Conservation (phyloP, 345 rosid genomes). For the Gossypium bickii region DNA sequence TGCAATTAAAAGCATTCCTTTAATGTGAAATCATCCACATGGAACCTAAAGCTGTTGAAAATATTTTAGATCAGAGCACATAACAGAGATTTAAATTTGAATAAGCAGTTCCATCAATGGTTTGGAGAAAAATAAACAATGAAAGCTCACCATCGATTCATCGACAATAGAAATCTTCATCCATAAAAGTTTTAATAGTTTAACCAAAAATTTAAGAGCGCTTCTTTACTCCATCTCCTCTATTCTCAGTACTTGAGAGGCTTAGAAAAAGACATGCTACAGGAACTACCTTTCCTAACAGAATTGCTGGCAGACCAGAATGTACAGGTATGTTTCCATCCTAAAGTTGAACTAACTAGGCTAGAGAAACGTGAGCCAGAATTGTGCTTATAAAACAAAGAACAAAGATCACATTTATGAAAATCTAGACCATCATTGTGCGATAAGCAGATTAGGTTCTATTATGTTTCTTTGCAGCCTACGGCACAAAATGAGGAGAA, state of each 20-base stretch:
- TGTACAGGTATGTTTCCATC: constrained; percentile 44
- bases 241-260: constrained; percentile 53
- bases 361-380: background rate
- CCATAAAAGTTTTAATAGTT: background rate
- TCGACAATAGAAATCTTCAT: background rate
- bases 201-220: background rate
- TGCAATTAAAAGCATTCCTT: background rate
- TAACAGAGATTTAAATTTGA: background rate
- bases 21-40: background rate
- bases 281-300: constrained; percentile 51
- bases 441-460: background rate
- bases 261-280: constrained; percentile 47
- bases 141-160: background rate
- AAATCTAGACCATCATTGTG: background rate
- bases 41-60: constrained; percentile 1
- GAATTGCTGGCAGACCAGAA: constrained; percentile 46
- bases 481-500: constrained; percentile 37
- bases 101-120: background rate
- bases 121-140: background rate
- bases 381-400: background rate
- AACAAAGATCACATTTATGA: background rate
- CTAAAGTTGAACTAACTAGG: constrained; percentile 5
- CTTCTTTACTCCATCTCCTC: constrained; percentile 8
- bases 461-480: constrained; percentile 33
- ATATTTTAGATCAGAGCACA: background rate